Base-by-base conservation (phyloP, 768 basidiomycete species). In the Cyclocybe cylindracea region DNA sequence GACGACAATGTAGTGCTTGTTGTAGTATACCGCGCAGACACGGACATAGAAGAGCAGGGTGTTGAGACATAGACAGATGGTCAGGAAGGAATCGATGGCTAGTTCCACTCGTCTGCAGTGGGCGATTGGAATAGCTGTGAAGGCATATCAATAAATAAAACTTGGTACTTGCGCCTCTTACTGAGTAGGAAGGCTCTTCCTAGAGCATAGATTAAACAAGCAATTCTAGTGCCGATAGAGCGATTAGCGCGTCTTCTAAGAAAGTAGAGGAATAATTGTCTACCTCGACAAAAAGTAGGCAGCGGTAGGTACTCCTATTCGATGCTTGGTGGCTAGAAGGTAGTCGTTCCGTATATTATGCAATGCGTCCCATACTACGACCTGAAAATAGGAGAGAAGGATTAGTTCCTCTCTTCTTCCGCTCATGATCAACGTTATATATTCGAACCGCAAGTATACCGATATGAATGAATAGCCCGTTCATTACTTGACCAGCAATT, bases 31-130 rank as follows among this genome's bases (percentile, higher is more conserved):
- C 0, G 66, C 59, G 11, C 51, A 57, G 7, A 67, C 62, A 3
- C 68, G 67, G 41, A 64, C 53, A 44, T 63, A 62, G 55, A 67
- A 68, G 31, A 71, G 63, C 18, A 60, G 53, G 11, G 61, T 52
- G 1, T 65, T 61, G 5, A 55, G 53, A 1, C 65, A 48, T 33
- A 62, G 48, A 34, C 55, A 55, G 33, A 60, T 35, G 35, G 63
- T 59, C 19, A 62, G 59, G 24, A 67, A 55, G 6, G 54, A 53
- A 29, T 56, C 55, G 29, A 62, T 41, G 19, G 44, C 53, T 7
- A 47, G 48, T 31, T 58, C 46, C 37, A 55, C 48, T 14, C 35
- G 33, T 3, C 14, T 47, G 41, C 61, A 65, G 46, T 61, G 44
- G 11, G 56, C 52, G n/a, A 60, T 34, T 13, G 61, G 54, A 7